Base-by-base conservation (phyloP, 2,329 filamentous ascomycete genomes). In the Spiromastix sp. region DNA sequence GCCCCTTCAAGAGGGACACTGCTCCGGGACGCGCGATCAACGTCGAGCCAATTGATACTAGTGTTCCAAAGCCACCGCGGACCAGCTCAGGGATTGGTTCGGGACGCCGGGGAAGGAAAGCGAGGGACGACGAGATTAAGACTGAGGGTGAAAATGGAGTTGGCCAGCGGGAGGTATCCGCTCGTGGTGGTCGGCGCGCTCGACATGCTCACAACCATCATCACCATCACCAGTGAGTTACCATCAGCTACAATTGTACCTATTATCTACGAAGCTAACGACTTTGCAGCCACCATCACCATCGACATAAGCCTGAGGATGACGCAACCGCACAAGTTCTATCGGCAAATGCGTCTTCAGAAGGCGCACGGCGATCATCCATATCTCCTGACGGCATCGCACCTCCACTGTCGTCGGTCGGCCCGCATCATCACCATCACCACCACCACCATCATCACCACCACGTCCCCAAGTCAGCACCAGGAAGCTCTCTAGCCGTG, bases 41-140 rank as follows among this genome's bases (percentile, higher is more conserved):
- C 48, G 36, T 73, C 66, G 49, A 48, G 24, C 47, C 49, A 6
- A 48, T 48, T 30, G 64, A 64, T 38, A 56, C 61, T 34, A 54
- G 53, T 18, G 49, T 53, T 7, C 48, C 55, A 42, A 47, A 54
- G 37, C 17, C 33, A 16, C 9, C 26, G 9, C 62, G 68, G 22
- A 59, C 59, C 24, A 48, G 51, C 9, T 66, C 65, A 4, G 27
- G 27, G 11, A 18, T 32, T 9, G 63, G 64, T 7, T 67, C 72
- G 29, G 70, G 68, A 27, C 77, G 77, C 51, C 71, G 79, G 38
- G 70, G 57, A 15, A 54, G 83, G 42, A 84, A 85, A 55, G 64
- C 79, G 2, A 85, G 85, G 51, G 83, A 93, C 35, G 85, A 91
- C 29, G 81, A 85, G 3, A 57, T 57, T 19, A 73, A 71, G 42